These are phyloP conservation scores for Ophiostoma piceae DNA, from an alignment of 2,329 filamentous ascomycete species.

Conservation along the genomic window DNA sequence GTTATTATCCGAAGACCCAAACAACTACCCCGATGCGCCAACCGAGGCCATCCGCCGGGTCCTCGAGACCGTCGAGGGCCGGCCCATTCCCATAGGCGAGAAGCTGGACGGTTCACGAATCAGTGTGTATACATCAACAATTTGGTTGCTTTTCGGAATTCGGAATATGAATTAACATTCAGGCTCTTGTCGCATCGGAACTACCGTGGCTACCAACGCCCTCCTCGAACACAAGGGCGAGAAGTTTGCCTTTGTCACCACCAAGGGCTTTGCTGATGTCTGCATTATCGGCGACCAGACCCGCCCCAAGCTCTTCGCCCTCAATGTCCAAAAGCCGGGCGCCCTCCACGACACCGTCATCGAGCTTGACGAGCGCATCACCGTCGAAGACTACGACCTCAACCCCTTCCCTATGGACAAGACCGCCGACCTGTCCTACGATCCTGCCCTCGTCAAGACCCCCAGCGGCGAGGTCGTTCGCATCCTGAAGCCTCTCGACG, in stretches of 20 bases:
- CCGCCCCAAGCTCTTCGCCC: constrained; percentile 81
- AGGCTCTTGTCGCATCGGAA: constrained; percentile 66
- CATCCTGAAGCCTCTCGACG: constrained; percentile 50
- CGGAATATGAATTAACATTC: neutral
- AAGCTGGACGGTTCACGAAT: constrained; percentile 37
- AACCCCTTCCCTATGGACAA: constrained; percentile 21
- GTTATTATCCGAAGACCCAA: constrained; percentile 61
- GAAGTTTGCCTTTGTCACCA: constrained; percentile 82
- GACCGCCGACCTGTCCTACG: constrained; percentile 22
- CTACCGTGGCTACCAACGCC: constrained; percentile 89
- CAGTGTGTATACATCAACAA: neutral
- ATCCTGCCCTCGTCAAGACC: constrained; percentile 36
- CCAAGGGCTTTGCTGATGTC: constrained; percentile 77
- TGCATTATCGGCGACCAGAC: constrained; percentile 87
- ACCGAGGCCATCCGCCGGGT: constrained; percentile 60
- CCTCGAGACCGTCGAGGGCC: constrained; percentile 35
- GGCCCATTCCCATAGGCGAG: constrained; percentile 55
- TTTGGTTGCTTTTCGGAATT: neutral
- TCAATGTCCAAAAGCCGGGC: constrained; percentile 79
- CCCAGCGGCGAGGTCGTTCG: constrained; percentile 49
- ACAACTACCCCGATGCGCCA: constrained; percentile 63
- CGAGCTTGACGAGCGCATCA: constrained; percentile 85
- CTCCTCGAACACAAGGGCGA: constrained; percentile 86
- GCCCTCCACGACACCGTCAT: constrained; percentile 78
- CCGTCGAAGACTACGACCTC: constrained; percentile 66